Base-by-base conservation (phyloP, 192 early-diverging fungal species). In the Paraglomus brasilianum region DNA sequence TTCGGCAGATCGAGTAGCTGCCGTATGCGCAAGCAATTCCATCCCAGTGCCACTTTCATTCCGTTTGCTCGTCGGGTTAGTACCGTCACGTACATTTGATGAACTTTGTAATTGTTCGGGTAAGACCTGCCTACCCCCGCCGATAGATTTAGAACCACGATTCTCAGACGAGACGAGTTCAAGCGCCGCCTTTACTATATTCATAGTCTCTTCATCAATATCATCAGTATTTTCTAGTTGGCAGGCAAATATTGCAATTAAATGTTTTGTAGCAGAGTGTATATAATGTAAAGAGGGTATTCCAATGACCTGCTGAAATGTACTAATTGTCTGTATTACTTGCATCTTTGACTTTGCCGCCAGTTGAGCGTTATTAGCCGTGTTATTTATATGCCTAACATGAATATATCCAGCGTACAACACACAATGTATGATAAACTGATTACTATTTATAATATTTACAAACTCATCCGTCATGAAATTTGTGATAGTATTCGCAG, bases 351-450 rank as follows among this genome's bases (percentile, higher is more conserved):
- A 22, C 8, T 66, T 43, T 8, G 22, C 41, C 6, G 15, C 13
- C 13, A 8, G 47, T 40, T 19, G 30, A 30, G 30, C 30, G 30
- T 30, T n/a, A n/a, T n/a, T 30, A 30, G 30, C 14, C 8, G 30
- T 11, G 36, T 66, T 38, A 17, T 51, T 49, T 10, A 66, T 13
- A 40, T 66, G 48, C 36, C 13, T 41, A 30, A 66, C 41, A 19
- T 66, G 64, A 52, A 66, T 51, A 39, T 21, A 66, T 39, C 64
- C 64, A 22, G 64, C 64, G 51, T 66, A 66, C 19, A 66, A 39
- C 22, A 6, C 64, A 19, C 64, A 52, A 51, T 66, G 48, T 44
- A 19, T 41, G 14, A 66, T 66, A 51, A 66, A 66, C 51, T 39
- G 49, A 7, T 49, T 51, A 66, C 64, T 66, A 42, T 39, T 66